These are phyloP conservation scores for Fomitiporia mediterranea DNA, from an alignment of 1,284 basidiomycete species.

Conservation along the genomic window DNA sequence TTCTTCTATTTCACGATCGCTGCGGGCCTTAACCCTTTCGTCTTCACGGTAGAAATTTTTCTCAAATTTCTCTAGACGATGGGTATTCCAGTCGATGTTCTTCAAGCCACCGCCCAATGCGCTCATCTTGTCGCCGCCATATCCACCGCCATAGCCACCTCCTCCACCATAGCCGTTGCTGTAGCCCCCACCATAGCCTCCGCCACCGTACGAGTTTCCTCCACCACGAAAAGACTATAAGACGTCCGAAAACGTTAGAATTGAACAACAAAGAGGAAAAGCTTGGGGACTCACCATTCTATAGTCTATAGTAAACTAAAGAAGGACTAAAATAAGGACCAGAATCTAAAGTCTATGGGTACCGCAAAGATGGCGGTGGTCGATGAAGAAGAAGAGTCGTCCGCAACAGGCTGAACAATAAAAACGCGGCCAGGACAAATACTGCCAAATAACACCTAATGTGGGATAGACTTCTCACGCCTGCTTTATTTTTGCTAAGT, in stretches of 20 bases:
- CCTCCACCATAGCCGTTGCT: conserved; percentile 30
- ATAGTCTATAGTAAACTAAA: conserved; percentile 33
- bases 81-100: conserved; percentile 79
- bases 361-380: conserved; percentile 10
- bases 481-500: background rate
- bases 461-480: background rate
- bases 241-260: background rate
- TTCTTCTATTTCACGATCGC: conserved; percentile 84
- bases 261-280: background rate
- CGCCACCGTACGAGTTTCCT: conserved; percentile 26
- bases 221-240: conserved; percentile 26
- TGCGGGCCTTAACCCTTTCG: conserved; percentile 73
- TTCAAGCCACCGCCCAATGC: conserved; percentile 82
- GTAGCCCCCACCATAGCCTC: conserved; percentile 34
- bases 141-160: conserved; percentile 41
- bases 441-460: background rate
- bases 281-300: conserved; percentile 9
- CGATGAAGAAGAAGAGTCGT: background rate
- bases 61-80: conserved; percentile 79
- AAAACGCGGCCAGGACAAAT: conserved; percentile 1
- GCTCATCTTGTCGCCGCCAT: conserved; percentile 74
- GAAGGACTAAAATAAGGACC: conserved; percentile 17
- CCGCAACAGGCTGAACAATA: background rate
- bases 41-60: conserved; percentile 99
- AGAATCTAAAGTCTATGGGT: conserved; percentile 13